Percentiles rank a stretch among this genome's conserved stretches.
These are phyloP conservation scores for Elsinoe fawcettii DNA, from an alignment of 2,329 filamentous ascomycete genomes.

Conservation along the genomic window DNA sequence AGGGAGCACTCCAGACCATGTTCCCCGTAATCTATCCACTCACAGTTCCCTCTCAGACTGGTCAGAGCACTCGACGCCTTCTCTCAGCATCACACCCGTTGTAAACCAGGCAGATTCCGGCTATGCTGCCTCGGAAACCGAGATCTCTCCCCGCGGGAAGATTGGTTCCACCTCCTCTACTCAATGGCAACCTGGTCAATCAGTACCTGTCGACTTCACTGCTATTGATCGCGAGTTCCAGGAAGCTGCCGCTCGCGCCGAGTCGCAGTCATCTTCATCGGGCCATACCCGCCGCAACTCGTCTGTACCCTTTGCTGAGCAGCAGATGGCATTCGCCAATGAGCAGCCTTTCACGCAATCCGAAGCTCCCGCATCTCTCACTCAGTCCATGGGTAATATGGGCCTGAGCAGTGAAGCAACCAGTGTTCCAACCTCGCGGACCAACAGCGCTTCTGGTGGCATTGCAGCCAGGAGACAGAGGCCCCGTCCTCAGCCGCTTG, in stretches of 20 bases:
- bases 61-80: constrained; percentile 15
- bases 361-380: constrained; percentile 26
- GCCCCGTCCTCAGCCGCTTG: constrained; percentile 34
- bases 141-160: constrained; percentile 15
- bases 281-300: constrained; percentile 15
- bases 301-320: constrained; percentile 21
- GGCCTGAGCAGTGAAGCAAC: constrained; percentile 28
- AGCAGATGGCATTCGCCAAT: constrained; percentile 27
- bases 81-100: constrained; percentile 12
- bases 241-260: constrained; percentile 21
- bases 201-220: constrained; percentile 29
- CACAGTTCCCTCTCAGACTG: constrained; percentile 18
- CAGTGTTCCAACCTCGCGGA: constrained; percentile 26
- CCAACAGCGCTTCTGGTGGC: constrained; percentile 30
- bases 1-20: not conserved
- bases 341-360: constrained; percentile 29
- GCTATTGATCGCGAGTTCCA: constrained; percentile 29
- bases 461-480: constrained; percentile 37
- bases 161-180: constrained; percentile 15
- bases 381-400: constrained; percentile 31
- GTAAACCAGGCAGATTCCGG: constrained; percentile 17
- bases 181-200: constrained; percentile 32
- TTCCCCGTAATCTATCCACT: constrained; percentile 13
- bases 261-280: constrained; percentile 14
- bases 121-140: constrained; percentile 16